A percentile compares a stretch with the other conserved stretches of the same genome.
These are phyloP conservation scores for Coniferiporia sulphurascens DNA, from an alignment of 1,284 basidiomycete species.

Conservation along the genomic window DNA sequence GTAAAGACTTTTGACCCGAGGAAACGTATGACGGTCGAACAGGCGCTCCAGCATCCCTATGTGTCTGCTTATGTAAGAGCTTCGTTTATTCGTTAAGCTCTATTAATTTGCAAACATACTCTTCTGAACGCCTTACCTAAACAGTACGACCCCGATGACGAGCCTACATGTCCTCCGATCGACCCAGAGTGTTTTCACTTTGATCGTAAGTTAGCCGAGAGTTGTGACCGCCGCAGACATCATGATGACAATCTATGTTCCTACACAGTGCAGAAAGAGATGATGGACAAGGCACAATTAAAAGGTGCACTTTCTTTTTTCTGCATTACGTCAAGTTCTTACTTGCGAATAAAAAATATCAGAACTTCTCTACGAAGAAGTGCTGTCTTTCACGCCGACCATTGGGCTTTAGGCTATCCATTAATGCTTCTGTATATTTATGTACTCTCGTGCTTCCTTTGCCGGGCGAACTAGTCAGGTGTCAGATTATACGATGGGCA, in stretches of 20 bases:
- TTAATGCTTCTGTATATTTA: too few species aligned
- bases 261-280: slow-evolving; percentile 61
- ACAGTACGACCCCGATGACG: slow-evolving; percentile 83
- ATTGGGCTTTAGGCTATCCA: not conserved
- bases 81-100: not conserved
- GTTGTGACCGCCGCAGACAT: too few species aligned
- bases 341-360: not conserved
- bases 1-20: slow-evolving; percentile 91
- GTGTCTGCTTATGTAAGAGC: slow-evolving; percentile 72
- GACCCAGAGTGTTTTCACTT: slow-evolving; percentile 86
- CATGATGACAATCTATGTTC: slow-evolving; percentile 2
- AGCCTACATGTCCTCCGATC: slow-evolving; percentile 69
- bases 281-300: slow-evolving; percentile 70
- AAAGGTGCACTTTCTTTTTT: slow-evolving; percentile 37
- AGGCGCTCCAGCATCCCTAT: slow-evolving; percentile 94
- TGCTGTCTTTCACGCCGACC: slow-evolving; percentile 47
- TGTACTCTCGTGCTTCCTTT: too few species aligned
- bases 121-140: slow-evolving; percentile 16
- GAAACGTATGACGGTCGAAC: slow-evolving; percentile 94
- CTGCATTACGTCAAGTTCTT: not conserved
- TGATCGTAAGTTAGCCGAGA: slow-evolving; percentile 48
- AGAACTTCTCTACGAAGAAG: slow-evolving; percentile 62
- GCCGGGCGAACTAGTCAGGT: too few species aligned
- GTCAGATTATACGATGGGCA: too few species aligned
- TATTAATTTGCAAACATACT: not conserved